Base-by-base conservation (phyloP, 768 basidiomycete species). In the Grammothele lineata region DNA sequence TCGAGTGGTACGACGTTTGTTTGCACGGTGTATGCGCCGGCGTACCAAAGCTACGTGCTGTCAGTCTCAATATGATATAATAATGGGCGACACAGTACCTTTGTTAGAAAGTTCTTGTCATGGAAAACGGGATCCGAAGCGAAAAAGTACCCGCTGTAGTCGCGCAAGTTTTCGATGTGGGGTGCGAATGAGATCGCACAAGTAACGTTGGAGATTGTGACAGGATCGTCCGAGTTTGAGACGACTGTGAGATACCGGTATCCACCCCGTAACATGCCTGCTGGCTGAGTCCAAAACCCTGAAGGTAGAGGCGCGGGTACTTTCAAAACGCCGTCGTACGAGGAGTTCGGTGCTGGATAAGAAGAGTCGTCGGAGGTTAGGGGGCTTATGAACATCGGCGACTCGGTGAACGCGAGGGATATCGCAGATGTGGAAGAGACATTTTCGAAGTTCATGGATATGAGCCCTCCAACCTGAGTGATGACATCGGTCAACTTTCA, bases 21-120 rank as follows among this genome's bases (percentile, higher is more conserved):
- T 53, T 80, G 78, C 3, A 80, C 76, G 0, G 80, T 82, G 54
- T 82, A 82, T 3, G 78, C 78, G 4, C 79, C 80, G 0, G 78
- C 70, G 56, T 78, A 80, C 78, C 80, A 80, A 3, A 79, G 57
- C 61, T 66, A 7, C 7, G 30, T n/a, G n/a, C n/a, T n/a, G n/a
- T n/a, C n/a, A n/a, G n/a, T n/a, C n/a, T n/a, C n/a, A n/a, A n/a
- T n/a, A n/a, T n/a, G n/a, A n/a, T n/a, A n/a, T n/a, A n/a, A n/a
- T 10, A 19, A 38, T 14, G 24, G 11, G 3, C 18, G n/a, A 17
- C 35, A 14, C 35, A 36, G 19, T 15, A 57, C 61, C 57, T 78
- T 81, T 0, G 75, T 80, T 56, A 80, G 49, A 45, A 81, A 75
- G 50, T 76, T 64, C 9, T 56, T 43, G 55, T 80, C 77, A 15